Conservation (phyloP, 257 asterid genomes). For the Solanum bulbocastanum region DNA sequence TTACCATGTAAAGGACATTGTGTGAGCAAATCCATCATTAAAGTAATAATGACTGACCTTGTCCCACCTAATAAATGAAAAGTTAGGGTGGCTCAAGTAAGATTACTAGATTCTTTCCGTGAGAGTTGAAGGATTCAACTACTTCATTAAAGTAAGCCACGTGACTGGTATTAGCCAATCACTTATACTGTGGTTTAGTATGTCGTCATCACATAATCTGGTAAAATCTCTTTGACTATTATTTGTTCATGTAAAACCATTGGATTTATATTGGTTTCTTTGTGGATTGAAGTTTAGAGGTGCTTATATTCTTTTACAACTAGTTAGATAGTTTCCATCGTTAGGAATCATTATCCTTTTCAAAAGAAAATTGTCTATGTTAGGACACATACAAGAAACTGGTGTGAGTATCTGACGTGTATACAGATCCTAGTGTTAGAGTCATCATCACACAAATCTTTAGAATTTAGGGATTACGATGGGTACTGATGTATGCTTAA, state of each 20-base stretch:
- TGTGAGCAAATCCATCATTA: background rate
- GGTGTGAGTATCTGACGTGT: background rate
- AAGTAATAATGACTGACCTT: background rate
- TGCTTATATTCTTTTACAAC: background rate
- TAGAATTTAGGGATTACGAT: background rate
- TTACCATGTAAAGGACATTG: background rate
- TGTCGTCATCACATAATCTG: background rate
- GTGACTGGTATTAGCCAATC: background rate
- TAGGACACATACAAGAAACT: background rate
- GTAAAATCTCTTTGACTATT: background rate
- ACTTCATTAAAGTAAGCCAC: background rate
- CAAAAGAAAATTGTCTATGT: background rate
- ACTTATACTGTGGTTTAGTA: too few relatives aligned
- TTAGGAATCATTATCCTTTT: background rate
- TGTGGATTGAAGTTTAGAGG: background rate
- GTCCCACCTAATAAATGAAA: background rate
- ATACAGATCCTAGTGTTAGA: background rate
- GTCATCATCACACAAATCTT: background rate
- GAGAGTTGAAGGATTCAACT: background rate
- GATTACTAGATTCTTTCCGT: background rate
- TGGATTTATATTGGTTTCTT: background rate
- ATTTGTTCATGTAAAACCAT: background rate
- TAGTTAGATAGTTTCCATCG: background rate
- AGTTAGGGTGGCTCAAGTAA: background rate
- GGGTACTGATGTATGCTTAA: background rate